Conservation (phyloP, 1,284 basidiomycete genomes). For the Schizopora paradoxa region DNA sequence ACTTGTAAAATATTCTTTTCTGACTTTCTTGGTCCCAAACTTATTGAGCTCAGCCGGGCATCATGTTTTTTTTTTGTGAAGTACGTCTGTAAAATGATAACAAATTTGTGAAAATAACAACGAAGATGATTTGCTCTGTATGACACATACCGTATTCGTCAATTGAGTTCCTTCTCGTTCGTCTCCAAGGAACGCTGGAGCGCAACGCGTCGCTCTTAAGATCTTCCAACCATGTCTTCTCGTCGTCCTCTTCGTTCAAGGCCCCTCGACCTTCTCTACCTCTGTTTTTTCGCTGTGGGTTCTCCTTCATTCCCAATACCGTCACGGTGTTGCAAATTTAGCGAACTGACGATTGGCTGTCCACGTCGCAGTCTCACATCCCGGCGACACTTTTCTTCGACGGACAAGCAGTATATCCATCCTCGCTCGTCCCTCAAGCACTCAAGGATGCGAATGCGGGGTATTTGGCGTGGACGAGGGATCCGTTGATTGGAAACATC, state of each 20-base stretch:
- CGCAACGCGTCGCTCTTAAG: too few relatives aligned
- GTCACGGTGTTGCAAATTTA: background rate
- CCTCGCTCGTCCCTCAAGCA: slow-evolving; percentile 39
- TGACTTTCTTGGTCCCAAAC: too few relatives aligned
- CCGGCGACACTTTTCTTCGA: slow-evolving; percentile 62
- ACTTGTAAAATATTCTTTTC: too few relatives aligned
- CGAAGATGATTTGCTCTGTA: too few relatives aligned
- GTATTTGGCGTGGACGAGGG: slow-evolving; percentile 50
- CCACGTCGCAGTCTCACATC: slow-evolving; percentile 48
- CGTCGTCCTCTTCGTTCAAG: slow-evolving; percentile 30
- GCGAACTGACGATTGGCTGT: background rate
- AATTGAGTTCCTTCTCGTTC: too few relatives aligned
- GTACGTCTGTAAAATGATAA: too few relatives aligned
- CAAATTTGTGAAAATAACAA: too few relatives aligned
- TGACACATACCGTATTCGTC: too few relatives aligned
- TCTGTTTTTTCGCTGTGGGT: slow-evolving; percentile 55
- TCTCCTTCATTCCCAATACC: background rate
- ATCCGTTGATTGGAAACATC: slow-evolving; percentile 62
- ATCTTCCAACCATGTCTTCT: background rate
- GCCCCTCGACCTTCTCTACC: slow-evolving; percentile 59
- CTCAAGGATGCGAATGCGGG: slow-evolving; percentile 38
- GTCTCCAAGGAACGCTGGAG: too few relatives aligned
- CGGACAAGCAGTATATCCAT: slow-evolving; percentile 63
- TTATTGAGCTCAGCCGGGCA: too few relatives aligned
- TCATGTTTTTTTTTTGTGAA: too few relatives aligned